A percentile compares a stretch with the other conserved stretches of the same genome.
Evolutionary conservation across 805 yeast species (phyloP).

Genomic region (Lipomyces spencermartinsiae): DNA sequence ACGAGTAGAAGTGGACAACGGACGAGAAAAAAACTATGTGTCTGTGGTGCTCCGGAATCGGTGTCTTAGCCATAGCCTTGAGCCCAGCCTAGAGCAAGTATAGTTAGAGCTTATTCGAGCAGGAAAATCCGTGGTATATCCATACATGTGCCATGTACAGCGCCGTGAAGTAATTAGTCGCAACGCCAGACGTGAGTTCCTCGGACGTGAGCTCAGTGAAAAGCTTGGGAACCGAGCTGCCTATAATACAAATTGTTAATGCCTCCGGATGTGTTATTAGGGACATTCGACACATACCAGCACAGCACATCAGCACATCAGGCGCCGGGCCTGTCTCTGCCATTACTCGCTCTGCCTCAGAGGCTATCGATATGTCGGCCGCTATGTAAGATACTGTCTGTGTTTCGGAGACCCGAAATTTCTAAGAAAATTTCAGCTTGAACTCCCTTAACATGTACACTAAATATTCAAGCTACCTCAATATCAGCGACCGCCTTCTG

Average conservation of each 20-base stretch:
- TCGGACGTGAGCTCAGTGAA: constrained; percentile 67
- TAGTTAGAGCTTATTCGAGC: not conserved
- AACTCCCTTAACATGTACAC: not conserved
- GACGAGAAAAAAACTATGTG: constrained; percentile 74
- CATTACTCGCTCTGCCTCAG: constrained; percentile 56
- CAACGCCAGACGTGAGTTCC: constrained; percentile 67
- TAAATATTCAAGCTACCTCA: constrained; percentile 32
- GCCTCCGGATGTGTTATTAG: not conserved
- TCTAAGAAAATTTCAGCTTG: constrained; percentile 12
- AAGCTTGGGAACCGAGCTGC: constrained; percentile 62
- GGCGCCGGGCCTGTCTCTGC: constrained; percentile 54
- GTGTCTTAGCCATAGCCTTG: constrained; percentile 43
- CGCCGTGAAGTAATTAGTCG: constrained; percentile 75
- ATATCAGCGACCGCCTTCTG: constrained; percentile 56
- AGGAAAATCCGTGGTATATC: constrained; percentile 36
- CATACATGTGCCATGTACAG: constrained; percentile 72
- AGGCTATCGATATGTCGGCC: constrained; percentile 71
- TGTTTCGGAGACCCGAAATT: constrained; percentile 41
- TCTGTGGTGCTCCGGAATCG: constrained; percentile 46
- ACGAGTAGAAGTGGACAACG: constrained; percentile 80
- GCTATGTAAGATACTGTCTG: constrained; percentile 54
- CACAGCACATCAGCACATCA: constrained; percentile 82
- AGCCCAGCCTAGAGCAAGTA: constrained; percentile 45
- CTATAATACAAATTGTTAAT: constrained; percentile 52
- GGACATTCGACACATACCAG: constrained; percentile 56